Base-by-base conservation (phyloP, 208 protist species). In the Leishmania major region DNA sequence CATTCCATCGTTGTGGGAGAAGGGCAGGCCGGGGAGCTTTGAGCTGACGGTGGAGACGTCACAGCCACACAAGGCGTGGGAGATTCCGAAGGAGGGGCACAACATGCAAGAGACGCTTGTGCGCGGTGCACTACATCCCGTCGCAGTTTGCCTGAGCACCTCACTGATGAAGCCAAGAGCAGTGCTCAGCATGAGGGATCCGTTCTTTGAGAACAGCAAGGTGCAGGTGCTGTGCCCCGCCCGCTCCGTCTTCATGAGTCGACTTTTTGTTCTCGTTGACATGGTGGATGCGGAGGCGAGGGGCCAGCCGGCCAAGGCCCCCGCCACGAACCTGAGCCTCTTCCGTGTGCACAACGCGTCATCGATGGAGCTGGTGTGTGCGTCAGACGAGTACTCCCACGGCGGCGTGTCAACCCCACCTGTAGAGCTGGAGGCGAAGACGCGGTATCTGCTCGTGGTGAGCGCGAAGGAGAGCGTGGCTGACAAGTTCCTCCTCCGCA, bases 31-130 rank as follows among this genome's bases (percentile, higher is more conserved):
- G 8, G 94, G 66, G 37, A 69, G 3, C n/a, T 97, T 89, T 83
- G 88, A 90, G 67, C 77, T 97, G 17, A 89, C 78, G 40, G 86
- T 93, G 8, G 93, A 95, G 81, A 92, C 92, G 55, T 92, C 92
- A 37, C 92, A 94, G 81, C 85, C 90, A 47, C 92, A 94, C 67
- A 84, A 84, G 59, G 28, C 88, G 60, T 47, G 74, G 73, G 43
- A 67, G 79, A 84, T 91, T 11, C 87, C 89, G 17, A 80, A 86
- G 69, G 90, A 91, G 76, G 93, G 93, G 13, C 81, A 67, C 40
- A 87, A 86, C 19, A 85, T 92, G 79, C 77, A 86, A 28, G 87
- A 95, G 78, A 88, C 64, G 51, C 53, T 70, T 22, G 67, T 95
- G 47, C 84, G 77, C 6, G 91, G 88, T 7, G 77, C 87, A 64